Percentiles rank a stretch among this genome's conserved stretches.
These are phyloP conservation scores for Dillenia suffruticosa DNA, from an alignment of 164 flowering plant genomes.

Conservation along the genomic window DNA sequence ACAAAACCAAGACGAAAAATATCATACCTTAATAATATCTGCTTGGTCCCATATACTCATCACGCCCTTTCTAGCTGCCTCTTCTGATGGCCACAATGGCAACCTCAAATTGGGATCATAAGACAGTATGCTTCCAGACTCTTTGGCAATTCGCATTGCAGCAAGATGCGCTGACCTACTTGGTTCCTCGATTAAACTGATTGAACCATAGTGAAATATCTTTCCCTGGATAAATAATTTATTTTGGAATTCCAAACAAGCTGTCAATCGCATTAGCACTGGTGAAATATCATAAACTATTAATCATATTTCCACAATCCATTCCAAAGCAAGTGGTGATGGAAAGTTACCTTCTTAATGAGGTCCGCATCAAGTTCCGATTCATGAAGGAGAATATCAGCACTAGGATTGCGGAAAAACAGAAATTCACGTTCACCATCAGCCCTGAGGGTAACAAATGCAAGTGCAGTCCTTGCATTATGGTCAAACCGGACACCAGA, in stretches of 20 bases:
- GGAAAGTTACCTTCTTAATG: constrained; percentile 15
- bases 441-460: constrained; percentile 35
- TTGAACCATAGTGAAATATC: constrained; percentile 42
- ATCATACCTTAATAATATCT: constrained; percentile 31
- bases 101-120: constrained; percentile 43
- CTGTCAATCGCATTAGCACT: too few relatives aligned
- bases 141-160: constrained; percentile 35
- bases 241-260: too few relatives aligned
- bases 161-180: constrained; percentile 35
- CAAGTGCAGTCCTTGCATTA: constrained; percentile 41
- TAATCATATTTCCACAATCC: too few relatives aligned
- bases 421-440: constrained; percentile 49
- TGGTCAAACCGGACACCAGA: constrained; percentile 36
- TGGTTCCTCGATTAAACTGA: constrained; percentile 40
- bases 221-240: constrained; percentile 16
- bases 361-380: constrained; percentile 33
- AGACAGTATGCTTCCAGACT: constrained; percentile 38
- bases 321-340: too few relatives aligned
- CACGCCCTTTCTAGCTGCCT: constrained; percentile 25
- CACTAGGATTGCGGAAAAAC: constrained; percentile 47
- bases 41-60: constrained; percentile 34
- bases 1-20: background rate
- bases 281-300: background rate
- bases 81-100: constrained; percentile 32
- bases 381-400: constrained; percentile 40